phyloP scores from a whole-genome alignment of 2,329 filamentous ascomycete species.

The Acephala macrosclerotiorum region DNA sequence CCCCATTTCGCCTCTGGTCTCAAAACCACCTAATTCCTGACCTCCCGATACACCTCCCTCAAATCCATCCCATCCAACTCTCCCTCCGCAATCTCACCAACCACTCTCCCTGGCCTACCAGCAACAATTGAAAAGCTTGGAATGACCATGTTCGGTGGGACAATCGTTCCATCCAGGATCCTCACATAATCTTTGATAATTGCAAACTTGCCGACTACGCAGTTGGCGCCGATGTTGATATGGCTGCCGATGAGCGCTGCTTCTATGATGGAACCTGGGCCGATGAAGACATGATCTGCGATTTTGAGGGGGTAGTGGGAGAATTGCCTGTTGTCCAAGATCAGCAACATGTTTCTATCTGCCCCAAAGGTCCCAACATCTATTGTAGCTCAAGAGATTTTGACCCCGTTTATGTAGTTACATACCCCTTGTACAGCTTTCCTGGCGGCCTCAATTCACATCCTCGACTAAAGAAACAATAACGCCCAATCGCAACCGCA shows the following conservation, averaged over 20 bases:
- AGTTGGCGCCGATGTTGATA: slow-evolving; percentile 82
- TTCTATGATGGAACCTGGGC: slow-evolving; percentile 76
- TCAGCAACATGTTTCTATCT: neutral
- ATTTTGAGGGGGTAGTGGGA: slow-evolving; percentile 91
- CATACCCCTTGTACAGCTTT: slow-evolving; percentile 76
- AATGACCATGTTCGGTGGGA: slow-evolving; percentile 89
- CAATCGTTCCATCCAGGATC: slow-evolving; percentile 82
- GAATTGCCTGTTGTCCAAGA: slow-evolving; percentile 55
- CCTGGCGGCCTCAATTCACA: slow-evolving; percentile 84
- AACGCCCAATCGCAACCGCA: slow-evolving; percentile 87
- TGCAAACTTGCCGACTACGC: slow-evolving; percentile 82
- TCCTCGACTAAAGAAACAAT: slow-evolving; percentile 85
- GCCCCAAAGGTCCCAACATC: too few species aligned
- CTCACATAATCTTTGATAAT: slow-evolving; percentile 95
- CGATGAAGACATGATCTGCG: slow-evolving; percentile 93
- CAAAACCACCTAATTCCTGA: slow-evolving; percentile 55
- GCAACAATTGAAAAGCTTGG: slow-evolving; percentile 93
- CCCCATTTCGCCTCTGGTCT: neutral
- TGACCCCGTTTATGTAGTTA: slow-evolving; percentile 24
- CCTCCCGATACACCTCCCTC: slow-evolving; percentile 68
- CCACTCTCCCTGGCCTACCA: slow-evolving; percentile 78
- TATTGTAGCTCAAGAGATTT: too few species aligned
- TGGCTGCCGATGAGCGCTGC: slow-evolving; percentile 85
- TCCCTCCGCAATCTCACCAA: slow-evolving; percentile 82
- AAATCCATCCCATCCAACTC: slow-evolving; percentile 70